Evolutionary conservation across 2,329 filamentous ascomycete species (phyloP).

Genomic region (Colletotrichum ledebouriae): DNA sequence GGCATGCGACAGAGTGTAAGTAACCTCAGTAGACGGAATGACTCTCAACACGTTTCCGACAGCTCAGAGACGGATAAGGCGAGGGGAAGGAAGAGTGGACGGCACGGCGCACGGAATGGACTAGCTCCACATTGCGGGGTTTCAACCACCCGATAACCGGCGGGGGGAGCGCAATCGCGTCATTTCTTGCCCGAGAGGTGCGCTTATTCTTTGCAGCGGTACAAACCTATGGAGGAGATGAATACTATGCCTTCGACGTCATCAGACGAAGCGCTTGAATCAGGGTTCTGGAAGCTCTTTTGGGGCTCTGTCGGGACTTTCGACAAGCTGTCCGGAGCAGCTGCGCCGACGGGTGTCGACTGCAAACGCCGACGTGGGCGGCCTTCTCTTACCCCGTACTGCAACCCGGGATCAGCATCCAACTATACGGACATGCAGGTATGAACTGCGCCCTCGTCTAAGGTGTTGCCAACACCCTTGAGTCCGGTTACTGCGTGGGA

Average conservation of each 20-base stretch:
- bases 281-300: background rate
- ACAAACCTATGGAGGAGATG: background rate
- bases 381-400: slow-evolving; percentile 22
- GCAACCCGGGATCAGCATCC: background rate
- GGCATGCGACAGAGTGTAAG: slow-evolving; percentile 5
- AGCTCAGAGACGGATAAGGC: slow-evolving; percentile 35
- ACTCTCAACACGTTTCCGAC: slow-evolving; percentile 37
- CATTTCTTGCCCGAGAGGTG: slow-evolving; percentile 22
- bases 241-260: background rate
- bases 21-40: slow-evolving; percentile 8
- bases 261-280: too few species aligned
- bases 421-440: background rate
- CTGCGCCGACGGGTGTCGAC: too few species aligned
- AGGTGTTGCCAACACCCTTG: background rate
- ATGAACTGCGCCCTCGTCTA: background rate
- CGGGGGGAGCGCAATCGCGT: slow-evolving; percentile 31
- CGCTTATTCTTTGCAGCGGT: background rate
- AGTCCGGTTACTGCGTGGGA: background rate
- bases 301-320: background rate
- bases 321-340: background rate
- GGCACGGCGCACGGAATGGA: slow-evolving; percentile 36
- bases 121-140: slow-evolving; percentile 37
- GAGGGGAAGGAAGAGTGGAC: slow-evolving; percentile 30
- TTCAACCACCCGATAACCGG: slow-evolving; percentile 40
- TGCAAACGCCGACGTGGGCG: slow-evolving; percentile 6